Base-by-base conservation (phyloP, 2,329 filamentous ascomycete species). In the Penicillium crustosum region DNA sequence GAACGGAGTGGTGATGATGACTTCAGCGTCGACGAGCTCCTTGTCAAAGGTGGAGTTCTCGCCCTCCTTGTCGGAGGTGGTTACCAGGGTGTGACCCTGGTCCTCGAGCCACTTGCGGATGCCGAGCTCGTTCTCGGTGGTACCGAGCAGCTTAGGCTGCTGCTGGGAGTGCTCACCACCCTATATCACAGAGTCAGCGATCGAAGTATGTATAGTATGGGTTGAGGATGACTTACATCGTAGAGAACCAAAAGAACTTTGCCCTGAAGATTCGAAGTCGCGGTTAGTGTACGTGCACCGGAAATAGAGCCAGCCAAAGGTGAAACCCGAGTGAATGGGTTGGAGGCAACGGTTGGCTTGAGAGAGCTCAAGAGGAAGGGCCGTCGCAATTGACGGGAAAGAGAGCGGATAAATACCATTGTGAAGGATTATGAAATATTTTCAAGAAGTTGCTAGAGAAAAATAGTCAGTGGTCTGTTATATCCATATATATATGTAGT, bases 51-150 rank as follows among this genome's bases (percentile, higher is more conserved):
- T 89, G 61, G 93, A 97, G 84, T 89, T 85, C 81, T 91, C 89
- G 66, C 91, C 89, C 70, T 99, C 94, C 84, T 99, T 99, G 84
- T 97, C 91, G 45, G 93, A 96, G 65, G 94, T 99, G 71, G 94
- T 99, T 69, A 99, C 86, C 61, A 99, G 86, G 64, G 91, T 95
- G 86, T 99, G 94, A 71, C 94, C 94, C 78, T 95, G 89, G 62
- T 93, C 90, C 83, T 97, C 94, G 69, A 99, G 88, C 93, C 94
- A 99, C 81, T 95, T 93, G 75, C 94, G 87, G 75, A 99, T 83
- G 70, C 94, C 94, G 62, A 99, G 91, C 85, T 99, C 94, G 79
- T 97, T 97, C 85, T 99, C 91, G 49, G 92, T 97, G 64, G 94
- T 96, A 73, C 94, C 94, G 71, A 97, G 87, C 69, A 99, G 85